These are phyloP conservation scores for Hymenoscyphus scutula DNA, from an alignment of 2,329 filamentous ascomycete genomes.

Conservation along the genomic window DNA sequence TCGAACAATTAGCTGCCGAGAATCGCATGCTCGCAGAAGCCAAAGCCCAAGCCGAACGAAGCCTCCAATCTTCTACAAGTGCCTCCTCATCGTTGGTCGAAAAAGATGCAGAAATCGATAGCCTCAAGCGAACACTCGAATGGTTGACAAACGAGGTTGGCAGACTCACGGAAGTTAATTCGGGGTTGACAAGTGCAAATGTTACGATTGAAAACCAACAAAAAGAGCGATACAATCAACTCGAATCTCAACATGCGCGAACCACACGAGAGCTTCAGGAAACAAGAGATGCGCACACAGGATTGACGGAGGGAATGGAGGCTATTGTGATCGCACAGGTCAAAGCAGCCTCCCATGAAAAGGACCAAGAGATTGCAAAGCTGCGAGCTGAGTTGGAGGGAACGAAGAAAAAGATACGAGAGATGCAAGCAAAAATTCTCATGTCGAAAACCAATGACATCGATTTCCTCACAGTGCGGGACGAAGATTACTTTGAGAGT, in stretches of 20 bases:
- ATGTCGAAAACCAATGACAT: constrained; percentile 58
- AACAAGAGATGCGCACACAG: constrained; percentile 60
- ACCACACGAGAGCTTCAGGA: constrained; percentile 68
- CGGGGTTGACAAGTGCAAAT: constrained; percentile 74
- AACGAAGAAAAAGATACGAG: constrained; percentile 61
- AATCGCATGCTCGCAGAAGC: constrained; percentile 77
- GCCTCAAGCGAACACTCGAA: constrained; percentile 73
- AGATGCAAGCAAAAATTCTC: constrained; percentile 58
- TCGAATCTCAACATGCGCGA: constrained; percentile 66
- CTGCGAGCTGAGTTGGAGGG: constrained; percentile 74
- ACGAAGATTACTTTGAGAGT: constrained; percentile 93
- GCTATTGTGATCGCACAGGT: constrained; percentile 60
- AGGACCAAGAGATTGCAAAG: constrained; percentile 78
- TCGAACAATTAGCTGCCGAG: constrained; percentile 83
- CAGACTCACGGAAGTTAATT: constrained; percentile 79
- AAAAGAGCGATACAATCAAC: constrained; percentile 64
- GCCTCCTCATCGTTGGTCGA: constrained; percentile 71
- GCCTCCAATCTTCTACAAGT: constrained; percentile 57
- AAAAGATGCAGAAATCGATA: constrained; percentile 82
- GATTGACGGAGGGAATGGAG: constrained; percentile 62
- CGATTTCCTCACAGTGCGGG: constrained; percentile 73
- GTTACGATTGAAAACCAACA: constrained; percentile 73
- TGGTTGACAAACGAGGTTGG: constrained; percentile 80
- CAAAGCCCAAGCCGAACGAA: constrained; percentile 66
- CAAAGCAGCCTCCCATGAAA: constrained; percentile 66